phyloP scores from a whole-genome alignment of 805 yeast species.

The Ogataea paraovalis region DNA sequence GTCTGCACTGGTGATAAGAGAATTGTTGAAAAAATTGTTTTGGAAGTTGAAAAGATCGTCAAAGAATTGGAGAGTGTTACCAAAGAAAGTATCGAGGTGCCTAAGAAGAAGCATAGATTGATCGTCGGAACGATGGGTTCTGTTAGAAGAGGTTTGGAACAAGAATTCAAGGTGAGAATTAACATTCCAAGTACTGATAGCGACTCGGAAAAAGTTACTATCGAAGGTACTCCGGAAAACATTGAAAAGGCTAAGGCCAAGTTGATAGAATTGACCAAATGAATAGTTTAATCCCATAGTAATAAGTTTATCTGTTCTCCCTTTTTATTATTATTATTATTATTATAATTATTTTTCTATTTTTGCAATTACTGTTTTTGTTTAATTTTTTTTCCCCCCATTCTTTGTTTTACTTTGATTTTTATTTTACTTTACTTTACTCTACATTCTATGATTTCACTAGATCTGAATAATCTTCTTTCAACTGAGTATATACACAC shows the following conservation, averaged over 20 bases:
- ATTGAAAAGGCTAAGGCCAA: constrained; percentile 60
- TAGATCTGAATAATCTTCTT: too few relatives aligned
- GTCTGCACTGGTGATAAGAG: constrained; percentile 70
- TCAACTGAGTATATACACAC: too few relatives aligned
- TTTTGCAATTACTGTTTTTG: background rate
- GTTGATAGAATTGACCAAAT: constrained; percentile 57
- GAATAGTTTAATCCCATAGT: background rate
- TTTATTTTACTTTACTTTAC: too few relatives aligned
- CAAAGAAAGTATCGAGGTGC: constrained; percentile 50
- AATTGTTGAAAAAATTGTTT: constrained; percentile 65
- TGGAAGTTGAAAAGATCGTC: constrained; percentile 59
- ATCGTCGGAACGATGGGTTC: constrained; percentile 81
- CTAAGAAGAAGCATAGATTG: constrained; percentile 69
- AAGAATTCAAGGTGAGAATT: constrained; percentile 60
- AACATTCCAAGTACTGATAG: constrained; percentile 62
- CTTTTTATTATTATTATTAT: too few relatives aligned
- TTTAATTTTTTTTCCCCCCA: background rate
- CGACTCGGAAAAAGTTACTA: constrained; percentile 45
- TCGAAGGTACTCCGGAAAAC: constrained; percentile 65
- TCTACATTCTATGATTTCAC: too few relatives aligned
- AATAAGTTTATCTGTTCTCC: background rate
- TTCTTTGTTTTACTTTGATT: too few relatives aligned
- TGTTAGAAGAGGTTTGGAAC: constrained; percentile 66
- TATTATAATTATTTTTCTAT: too few relatives aligned
- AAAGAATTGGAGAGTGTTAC: constrained; percentile 58